phyloP scores from a whole-genome alignment of 2,329 filamentous ascomycete species.

The Paracamarosporium sp. region DNA sequence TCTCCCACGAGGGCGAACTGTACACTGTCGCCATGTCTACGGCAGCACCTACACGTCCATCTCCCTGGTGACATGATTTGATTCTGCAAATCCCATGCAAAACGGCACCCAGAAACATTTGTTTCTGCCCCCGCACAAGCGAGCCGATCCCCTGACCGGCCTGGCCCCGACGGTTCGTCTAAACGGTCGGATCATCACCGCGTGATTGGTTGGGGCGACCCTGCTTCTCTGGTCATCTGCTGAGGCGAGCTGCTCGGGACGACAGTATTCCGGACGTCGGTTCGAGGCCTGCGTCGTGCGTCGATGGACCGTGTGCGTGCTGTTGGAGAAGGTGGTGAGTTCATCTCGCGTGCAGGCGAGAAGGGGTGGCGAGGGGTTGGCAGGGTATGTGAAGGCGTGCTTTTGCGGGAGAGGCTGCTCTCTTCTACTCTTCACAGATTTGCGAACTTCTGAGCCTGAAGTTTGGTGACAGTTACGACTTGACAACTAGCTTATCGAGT shows the following conservation, averaged over 20 bases:
- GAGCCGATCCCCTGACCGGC: not conserved
- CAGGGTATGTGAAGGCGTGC: no score
- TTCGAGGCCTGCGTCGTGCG: not conserved
- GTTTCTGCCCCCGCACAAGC: not conserved
- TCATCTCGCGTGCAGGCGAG: conserved; percentile 1
- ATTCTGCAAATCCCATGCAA: no score
- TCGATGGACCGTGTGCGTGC: not conserved
- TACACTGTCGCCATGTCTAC: not conserved
- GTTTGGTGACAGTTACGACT: no score
- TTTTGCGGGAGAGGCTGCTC: not conserved
- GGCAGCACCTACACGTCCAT: not conserved
- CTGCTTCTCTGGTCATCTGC: not conserved
- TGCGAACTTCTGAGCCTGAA: not conserved
- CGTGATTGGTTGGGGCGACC: not conserved
- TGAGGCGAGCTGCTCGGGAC: not conserved
- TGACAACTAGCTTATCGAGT: no score
- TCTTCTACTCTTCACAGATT: not conserved
- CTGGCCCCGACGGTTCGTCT: not conserved
- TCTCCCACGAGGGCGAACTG: not conserved
- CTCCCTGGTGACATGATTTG: no score
- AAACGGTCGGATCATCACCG: not conserved
- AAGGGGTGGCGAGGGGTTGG: not conserved
- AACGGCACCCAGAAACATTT: no score
- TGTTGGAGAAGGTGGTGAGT: not conserved
- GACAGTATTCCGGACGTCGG: not conserved